Percentiles rank a stretch among this genome's conserved stretches.
Evolutionary conservation across 768 basidiomycete genomes (phyloP).

Genomic region (Rickenella mellea): DNA sequence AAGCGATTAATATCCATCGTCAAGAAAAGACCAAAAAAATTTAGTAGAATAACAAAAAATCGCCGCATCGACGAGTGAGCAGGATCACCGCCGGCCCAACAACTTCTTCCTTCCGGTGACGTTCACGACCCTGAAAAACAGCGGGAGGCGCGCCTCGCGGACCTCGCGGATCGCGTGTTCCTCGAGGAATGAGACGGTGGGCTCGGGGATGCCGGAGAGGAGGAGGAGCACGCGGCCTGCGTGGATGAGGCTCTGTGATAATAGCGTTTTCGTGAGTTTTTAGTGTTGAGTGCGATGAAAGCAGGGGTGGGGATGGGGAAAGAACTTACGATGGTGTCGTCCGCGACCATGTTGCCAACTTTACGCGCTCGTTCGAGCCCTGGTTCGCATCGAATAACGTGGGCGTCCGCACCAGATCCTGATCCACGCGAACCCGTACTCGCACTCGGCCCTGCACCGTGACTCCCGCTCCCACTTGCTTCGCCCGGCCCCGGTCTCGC

Average conservation of each 20-base stretch:
- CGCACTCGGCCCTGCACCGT: too few relatives aligned
- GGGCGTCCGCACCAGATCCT: too few relatives aligned
- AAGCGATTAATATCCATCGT: too few relatives aligned
- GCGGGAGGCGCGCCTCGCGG: conserved; percentile 30
- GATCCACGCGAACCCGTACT: too few relatives aligned
- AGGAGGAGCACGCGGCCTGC: conserved; percentile 63
- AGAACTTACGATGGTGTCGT: conserved; percentile 4
- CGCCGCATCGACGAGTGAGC: too few relatives aligned
- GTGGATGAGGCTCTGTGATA: conserved; percentile 48
- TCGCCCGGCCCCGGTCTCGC: background rate
- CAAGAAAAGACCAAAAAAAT: too few relatives aligned
- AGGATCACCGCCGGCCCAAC: too few relatives aligned
- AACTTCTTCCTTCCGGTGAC: conserved; percentile 54
- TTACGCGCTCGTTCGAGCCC: too few relatives aligned
- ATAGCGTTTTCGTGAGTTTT: too few relatives aligned
- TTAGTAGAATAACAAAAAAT: too few relatives aligned
- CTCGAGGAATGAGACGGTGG: conserved; percentile 45
- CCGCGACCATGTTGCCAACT: background rate
- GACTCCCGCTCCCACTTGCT: conserved; percentile 13
- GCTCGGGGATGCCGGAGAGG: conserved; percentile 46
- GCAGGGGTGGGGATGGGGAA: background rate
- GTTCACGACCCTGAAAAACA: conserved; percentile 49
- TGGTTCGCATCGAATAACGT: too few relatives aligned
- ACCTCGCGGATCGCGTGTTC: conserved; percentile 42
- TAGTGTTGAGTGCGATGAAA: background rate